Conservation (phyloP, 305 asterid genomes). For the Fraxinus latifolia region DNA sequence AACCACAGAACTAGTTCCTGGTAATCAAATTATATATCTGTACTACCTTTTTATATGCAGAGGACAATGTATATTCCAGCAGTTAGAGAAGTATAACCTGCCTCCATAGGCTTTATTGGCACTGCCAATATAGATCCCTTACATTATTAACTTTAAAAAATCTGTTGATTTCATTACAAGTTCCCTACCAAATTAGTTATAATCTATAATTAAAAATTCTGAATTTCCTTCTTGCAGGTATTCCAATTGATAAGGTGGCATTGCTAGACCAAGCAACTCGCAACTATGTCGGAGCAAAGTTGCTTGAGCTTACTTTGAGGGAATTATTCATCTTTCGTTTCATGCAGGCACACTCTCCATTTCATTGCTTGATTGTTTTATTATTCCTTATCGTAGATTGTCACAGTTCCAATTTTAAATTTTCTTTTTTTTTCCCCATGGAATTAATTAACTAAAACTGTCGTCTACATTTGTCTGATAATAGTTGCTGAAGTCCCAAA, state of each 20-base stretch:
- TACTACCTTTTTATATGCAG: slow-evolving; percentile 1
- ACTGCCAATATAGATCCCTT: slow-evolving; percentile 10
- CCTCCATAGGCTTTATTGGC: neutral
- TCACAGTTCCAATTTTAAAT: neutral
- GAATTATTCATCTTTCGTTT: slow-evolving; percentile 78
- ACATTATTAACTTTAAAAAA: slow-evolving; percentile 1
- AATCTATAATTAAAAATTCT: slow-evolving; percentile 4
- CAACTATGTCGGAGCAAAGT: slow-evolving; percentile 73
- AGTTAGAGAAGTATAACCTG: neutral
- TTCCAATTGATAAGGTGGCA: slow-evolving; percentile 91
- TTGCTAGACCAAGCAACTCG: slow-evolving; percentile 74
- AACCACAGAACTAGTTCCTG: slow-evolving; percentile 86
- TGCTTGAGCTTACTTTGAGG: slow-evolving; percentile 81
- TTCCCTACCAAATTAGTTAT: neutral
- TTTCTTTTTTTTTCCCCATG: neutral
- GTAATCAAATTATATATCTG: slow-evolving; percentile 38
- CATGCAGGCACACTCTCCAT: slow-evolving; percentile 74
- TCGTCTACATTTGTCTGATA: neutral
- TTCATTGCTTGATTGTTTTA: slow-evolving; percentile 5
- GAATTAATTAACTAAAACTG: neutral
- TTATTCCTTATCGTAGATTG: neutral
- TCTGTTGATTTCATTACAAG: neutral
- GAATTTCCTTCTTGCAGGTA: slow-evolving; percentile 42
- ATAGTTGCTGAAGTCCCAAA: neutral
- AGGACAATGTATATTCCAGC: slow-evolving; percentile 1